Evolutionary conservation across 225 moss, liverwort and hornwort species (phyloP), one percentile per base, ranked within the genome.

Genomic region (Marchantia polymorpha): DNA sequence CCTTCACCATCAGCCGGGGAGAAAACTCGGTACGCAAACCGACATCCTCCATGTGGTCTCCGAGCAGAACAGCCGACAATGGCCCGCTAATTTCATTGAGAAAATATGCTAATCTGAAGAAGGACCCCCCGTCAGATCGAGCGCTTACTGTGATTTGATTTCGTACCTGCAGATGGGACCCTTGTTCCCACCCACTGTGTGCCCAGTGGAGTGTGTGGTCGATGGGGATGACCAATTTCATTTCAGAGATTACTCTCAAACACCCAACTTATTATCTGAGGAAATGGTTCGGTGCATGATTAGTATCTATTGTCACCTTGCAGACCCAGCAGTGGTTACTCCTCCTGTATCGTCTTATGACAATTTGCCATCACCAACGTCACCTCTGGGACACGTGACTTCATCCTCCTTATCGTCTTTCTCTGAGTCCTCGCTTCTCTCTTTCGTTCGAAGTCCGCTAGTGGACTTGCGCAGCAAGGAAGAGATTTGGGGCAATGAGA

Each of bases 241-340:
- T 3, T 79, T 84, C 83, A 77, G 65, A 71, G 81, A 86, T 46
- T 82, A 86, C 22, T 87, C 89, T 7, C 75, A 81, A 72, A 85
- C 86, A 47, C 89, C 89, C 3, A 96, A 94, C 80, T 77, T 80
- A 19, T 79, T 96, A 46, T 91, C 96, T 10, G 94, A 94, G 74
- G 92, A 96, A 87, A 93, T 96, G 94, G 87, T 94, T 64, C 89
- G 83, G 39, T 96, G 96, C 81, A 94, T 96, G 96, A 85, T 88
- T 73, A 88, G 92, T 82, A 90, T 94, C 52, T 96, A 94, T 76
- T 89, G 87, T 79, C 90, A 91, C 69, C 83, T 94, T 60, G 93
- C 92, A 6, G 93, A 90, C 76, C 90, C 92, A 29, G 81, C 89
- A 7, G 82, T 91, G 22, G 14, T 88, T 68, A 78, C 81, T 26